Evolutionary conservation across 129 eudicot species (phyloP), one percentile per base, ranked within the genome.

Genomic region (Heracleum sosnowskyi): DNA sequence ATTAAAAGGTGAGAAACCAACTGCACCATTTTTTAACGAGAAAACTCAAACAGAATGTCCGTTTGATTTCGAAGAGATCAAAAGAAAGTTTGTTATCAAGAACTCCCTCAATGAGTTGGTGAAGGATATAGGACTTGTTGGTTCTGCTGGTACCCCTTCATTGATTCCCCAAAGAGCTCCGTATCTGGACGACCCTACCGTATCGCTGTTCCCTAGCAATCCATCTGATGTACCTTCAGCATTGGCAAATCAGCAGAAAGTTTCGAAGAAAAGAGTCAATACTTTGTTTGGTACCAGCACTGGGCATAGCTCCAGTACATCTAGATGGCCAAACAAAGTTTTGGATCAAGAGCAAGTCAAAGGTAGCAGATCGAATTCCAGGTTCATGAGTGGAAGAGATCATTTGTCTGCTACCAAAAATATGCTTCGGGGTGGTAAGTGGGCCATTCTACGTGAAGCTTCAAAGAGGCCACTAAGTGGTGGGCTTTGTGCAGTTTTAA

Each of bases 381-480:
- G 71, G 84, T 70, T 77, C 62, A 78, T 60, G 69, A 81, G 80
- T 64, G 89, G 83, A 77, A 82, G 82, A 76, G 72, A 76, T 76
- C 88, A 69, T 28, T 75, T 51, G 70, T 78, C 88, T 20, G 62
- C 79, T 0, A 29, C 79, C 28, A 86, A 83, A 78, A 87, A 85
- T 51, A 80, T 60, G 20, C 42, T 80, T 22, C 53, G 76, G 57
- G n/a, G 72, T 6, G 60, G 75, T 20, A 79, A 51, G 33, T 73
- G 77, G 44, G 72, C 83, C 77, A 77, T 82, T 66, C 80, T 86
- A 26, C 89, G 82, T 76, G 97, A 90, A 81, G 82, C 94, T 57
- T 87, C 99, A 26, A 80, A 86, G 78, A 86, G 84, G 81, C 95
- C 95, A 12, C 72, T 92, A 77, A 86, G 44, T 15, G 99, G 97